Base-by-base conservation (phyloP, 2,329 filamentous ascomycete genomes). In the Dryadomyces sulphureus region DNA sequence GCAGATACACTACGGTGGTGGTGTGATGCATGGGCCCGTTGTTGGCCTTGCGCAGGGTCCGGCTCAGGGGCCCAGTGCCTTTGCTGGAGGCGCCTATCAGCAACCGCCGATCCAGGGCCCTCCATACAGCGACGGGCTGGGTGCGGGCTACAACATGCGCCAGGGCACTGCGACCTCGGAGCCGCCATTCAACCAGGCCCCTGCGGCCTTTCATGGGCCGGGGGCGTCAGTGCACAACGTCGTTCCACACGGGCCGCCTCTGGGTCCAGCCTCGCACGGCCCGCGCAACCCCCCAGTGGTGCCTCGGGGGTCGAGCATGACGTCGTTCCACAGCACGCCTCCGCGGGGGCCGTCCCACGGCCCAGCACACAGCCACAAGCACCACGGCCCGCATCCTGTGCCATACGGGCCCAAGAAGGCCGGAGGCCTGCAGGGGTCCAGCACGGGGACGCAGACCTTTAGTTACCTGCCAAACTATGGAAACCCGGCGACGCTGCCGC, bases 401-500 rank as follows among this genome's bases (percentile, higher is more conserved):
- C 47, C 49, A 50, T 53, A 51, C 46, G 52, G 48, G 43, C 58
- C 24, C n/a, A 45, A 45, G 39, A 48, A 48, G 30, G 65, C 66
- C 46, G 65, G 62, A 62, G 63, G 40, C 57, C 56, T 45, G 50
- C 21, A 22, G 16, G 43, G 24, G 3, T 14, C 47, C 7, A 46
- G 35, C n/a, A 38, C 45, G 40, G 39, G 27, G 46, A 43, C 53
- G 25, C 71, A 70, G 54, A 57, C 66, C 6, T 77, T 69, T 54
- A 68, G 65, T 49, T 71, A 75, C 54, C 60, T 78, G 51, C 72
- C 72, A 38, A 68, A 65, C 48, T 78, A 77, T 53, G 74, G 74
- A 52, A 78, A 78, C 58, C 73, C 73, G 48, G 72, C 74, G 27
- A 72, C 71, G 27, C 58, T 78, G 56, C 74, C 74, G 49, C 74